Evolutionary conservation across 371 early-diverging fungal genomes (phyloP).

Genomic region (Nematocida sp.): DNA sequence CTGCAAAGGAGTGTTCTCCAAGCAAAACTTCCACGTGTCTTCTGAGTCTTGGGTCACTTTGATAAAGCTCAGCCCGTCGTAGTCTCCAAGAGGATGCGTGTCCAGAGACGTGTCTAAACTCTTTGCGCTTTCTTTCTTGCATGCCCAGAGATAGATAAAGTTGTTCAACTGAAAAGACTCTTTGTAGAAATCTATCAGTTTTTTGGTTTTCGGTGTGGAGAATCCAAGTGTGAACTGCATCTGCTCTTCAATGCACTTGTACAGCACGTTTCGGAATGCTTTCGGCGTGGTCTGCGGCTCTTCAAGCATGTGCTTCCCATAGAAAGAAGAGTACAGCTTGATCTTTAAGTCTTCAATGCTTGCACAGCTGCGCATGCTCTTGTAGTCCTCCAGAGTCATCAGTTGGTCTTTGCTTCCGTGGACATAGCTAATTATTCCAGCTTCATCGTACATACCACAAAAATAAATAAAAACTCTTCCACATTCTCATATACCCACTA

Average conservation of each 20-base stretch:
- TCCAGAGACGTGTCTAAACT: constrained; percentile 18
- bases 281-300: constrained; percentile 5
- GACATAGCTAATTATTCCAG: constrained; percentile 49
- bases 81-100: constrained; percentile 58
- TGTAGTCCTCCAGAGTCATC: constrained; percentile 54
- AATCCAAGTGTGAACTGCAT: constrained; percentile 7
- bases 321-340: constrained; percentile 48
- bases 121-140: constrained; percentile 50
- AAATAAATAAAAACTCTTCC: constrained; percentile 20
- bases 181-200: constrained; percentile 54
- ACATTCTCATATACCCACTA: neutral
- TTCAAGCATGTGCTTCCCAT: constrained; percentile 33
- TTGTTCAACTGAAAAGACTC: constrained; percentile 58
- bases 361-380: constrained; percentile 46
- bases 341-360: constrained; percentile 57
- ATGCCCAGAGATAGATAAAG: constrained; percentile 59
- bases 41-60: constrained; percentile 57
- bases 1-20: constrained; percentile 58
- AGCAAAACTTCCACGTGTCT: constrained; percentile 60
- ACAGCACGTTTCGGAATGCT: constrained; percentile 14
- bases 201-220: constrained; percentile 1
- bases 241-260: constrained; percentile 25
- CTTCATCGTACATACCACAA: constrained; percentile 12
- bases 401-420: constrained; percentile 58
- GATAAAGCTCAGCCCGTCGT: constrained; percentile 56